Base-by-base conservation (phyloP, 441 rosid species). In the Aquilaria agallochum region DNA sequence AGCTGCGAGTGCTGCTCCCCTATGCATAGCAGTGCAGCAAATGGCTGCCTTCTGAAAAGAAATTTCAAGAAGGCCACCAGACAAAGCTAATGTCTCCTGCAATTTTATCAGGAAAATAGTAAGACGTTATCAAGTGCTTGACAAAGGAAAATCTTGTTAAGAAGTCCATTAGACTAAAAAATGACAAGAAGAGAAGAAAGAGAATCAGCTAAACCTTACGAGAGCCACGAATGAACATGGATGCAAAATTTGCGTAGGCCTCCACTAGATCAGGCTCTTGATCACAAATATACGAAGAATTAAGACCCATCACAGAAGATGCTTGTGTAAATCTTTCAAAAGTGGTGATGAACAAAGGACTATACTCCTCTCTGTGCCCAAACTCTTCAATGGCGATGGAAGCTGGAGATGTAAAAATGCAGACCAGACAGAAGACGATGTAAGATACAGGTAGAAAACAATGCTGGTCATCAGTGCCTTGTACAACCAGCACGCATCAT, bases 191-290 rank as follows among this genome's bases (percentile, higher is more conserved):
- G 15, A 27, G 1, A 40, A 10, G 7, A 10, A 40, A 40, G 45
- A 40, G 45, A 40, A 46, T 31, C 50, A 63, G 76, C 73, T 67
- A 75, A 65, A 94, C 99, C 97, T 89, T 89, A 70, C 68, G 89
- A 78, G 86, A 74, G 71, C 88, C 80, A 58, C 88, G 95, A 60
- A 91, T 80, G 70, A 85, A 78, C 34, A 87, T 78, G 56, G 90
- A 84, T 58, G 97, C 97, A 50, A 94, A 91, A 83, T 86, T 91
- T 71, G 90, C 79, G 73, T 89, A 94, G 62, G 97, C 96, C 82
- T 91, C 99, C 74, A 91, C 99, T 68, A 94, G 76, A 80, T 91
- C 99, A 31, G 99, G 99, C 74, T 94, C 99, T 86, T 91, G 97
- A 75, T 94, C 99, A 68, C 99, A 94, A 77, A 94, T 76, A 65